Evolutionary conservation across 805 yeast genomes (phyloP).

Genomic region (Myxozyma mucilagina): DNA sequence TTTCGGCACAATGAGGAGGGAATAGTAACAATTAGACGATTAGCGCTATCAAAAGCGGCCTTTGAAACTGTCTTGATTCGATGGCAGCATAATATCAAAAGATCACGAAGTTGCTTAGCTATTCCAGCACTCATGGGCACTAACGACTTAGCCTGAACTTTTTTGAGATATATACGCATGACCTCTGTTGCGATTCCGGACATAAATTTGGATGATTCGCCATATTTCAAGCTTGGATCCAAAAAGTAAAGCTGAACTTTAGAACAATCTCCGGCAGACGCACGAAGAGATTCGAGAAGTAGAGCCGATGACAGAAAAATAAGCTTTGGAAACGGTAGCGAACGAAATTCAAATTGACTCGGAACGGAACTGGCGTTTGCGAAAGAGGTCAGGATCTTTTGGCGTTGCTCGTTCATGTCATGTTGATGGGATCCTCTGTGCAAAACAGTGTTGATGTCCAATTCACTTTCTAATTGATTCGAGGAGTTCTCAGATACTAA

Average conservation of each 20-base stretch:
- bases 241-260: constrained; percentile 75
- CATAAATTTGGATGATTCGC: constrained; percentile 68
- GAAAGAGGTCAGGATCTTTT: constrained; percentile 47
- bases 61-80: constrained; percentile 72
- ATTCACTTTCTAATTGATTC: constrained; percentile 83
- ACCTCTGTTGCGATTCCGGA: constrained; percentile 63
- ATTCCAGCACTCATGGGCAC: constrained; percentile 58
- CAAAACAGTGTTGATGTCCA: constrained; percentile 86
- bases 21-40: constrained; percentile 58
- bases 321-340: constrained; percentile 68
- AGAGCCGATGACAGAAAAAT: constrained; percentile 86
- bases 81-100: constrained; percentile 74
- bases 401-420: constrained; percentile 74
- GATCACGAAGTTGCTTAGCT: constrained; percentile 67
- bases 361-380: constrained; percentile 48
- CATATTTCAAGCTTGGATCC: constrained; percentile 75
- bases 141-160: constrained; percentile 51
- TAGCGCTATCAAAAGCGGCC: constrained; percentile 77
- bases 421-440: constrained; percentile 85
- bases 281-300: constrained; percentile 75
- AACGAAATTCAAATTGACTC: constrained; percentile 54
- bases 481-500: constrained; percentile 78
- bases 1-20: constrained; percentile 82
- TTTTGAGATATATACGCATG: constrained; percentile 37
- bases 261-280: constrained; percentile 77